A percentile compares a stretch with the other conserved stretches of the same genome.
Conservation (phyloP, 331 rosid genomes). For the Malus hybrid region DNA sequence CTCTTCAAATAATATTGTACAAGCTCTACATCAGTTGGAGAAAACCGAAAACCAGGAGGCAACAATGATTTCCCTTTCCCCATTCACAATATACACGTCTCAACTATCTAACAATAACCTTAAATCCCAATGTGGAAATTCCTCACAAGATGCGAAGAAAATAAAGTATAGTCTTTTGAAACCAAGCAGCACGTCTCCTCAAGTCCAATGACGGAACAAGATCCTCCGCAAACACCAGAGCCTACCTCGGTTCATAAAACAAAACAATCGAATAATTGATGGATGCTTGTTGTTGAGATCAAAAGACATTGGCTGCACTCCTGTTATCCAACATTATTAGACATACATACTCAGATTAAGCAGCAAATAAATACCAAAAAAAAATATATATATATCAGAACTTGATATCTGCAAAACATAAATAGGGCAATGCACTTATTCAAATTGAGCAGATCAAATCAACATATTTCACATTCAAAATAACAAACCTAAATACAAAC, state of each 20-base stretch:
- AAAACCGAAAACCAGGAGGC: slow-evolving; percentile 72
- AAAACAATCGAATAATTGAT: slow-evolving; percentile 19
- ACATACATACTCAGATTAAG: background rate
- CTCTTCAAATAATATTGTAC: slow-evolving; percentile 46
- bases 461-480: background rate
- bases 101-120: slow-evolving; percentile 6
- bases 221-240: slow-evolving; percentile 55
- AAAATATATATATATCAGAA: background rate
- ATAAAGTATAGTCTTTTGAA: background rate
- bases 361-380: background rate
- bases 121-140: slow-evolving; percentile 6
- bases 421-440: background rate
- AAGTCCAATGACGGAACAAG: slow-evolving; percentile 89
- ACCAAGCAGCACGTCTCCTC: slow-evolving; percentile 5
- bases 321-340: slow-evolving; percentile 36
- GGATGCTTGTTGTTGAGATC: slow-evolving; percentile 32
- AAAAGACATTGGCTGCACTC: slow-evolving; percentile 56
- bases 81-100: slow-evolving; percentile 6
- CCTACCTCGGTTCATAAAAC: slow-evolving; percentile 56
- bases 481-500: background rate
- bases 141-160: slow-evolving; percentile 18
- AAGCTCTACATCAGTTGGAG: slow-evolving; percentile 64
- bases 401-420: background rate
- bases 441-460: background rate
- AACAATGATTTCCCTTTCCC: slow-evolving; percentile 26